Percentiles rank a stretch among this genome's conserved stretches.
These are phyloP conservation scores for Aspergillus panamensis DNA, from an alignment of 495 filamentous ascomycete species.

Conservation along the genomic window DNA sequence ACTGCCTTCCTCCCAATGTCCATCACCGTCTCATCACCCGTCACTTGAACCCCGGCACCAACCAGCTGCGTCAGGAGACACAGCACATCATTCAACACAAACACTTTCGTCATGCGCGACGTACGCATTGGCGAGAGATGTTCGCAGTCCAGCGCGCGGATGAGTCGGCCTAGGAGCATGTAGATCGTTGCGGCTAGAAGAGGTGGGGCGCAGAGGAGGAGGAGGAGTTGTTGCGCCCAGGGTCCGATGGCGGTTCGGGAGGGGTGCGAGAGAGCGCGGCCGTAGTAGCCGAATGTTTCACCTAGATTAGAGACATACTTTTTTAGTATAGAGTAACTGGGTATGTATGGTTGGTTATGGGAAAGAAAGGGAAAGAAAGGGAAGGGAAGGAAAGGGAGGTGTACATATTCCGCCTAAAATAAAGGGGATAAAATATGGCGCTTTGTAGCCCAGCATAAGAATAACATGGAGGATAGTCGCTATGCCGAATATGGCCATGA, in stretches of 20 bases:
- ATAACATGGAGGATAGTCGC: constrained; percentile 39
- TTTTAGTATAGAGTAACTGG: neutral
- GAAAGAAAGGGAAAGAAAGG: neutral
- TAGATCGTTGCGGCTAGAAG: constrained; percentile 56
- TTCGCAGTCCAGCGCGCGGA: constrained; percentile 48
- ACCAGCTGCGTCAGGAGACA: constrained; percentile 35
- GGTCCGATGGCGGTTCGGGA: constrained; percentile 25
- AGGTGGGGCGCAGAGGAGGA: constrained; percentile 44
- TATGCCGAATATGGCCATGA: constrained; percentile 46
- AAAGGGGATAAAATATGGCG: constrained; percentile 56
- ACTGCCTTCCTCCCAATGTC: constrained; percentile 34
- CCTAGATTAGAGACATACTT: constrained; percentile 21
- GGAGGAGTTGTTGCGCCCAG: constrained; percentile 43
- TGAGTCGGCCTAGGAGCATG: constrained; percentile 55
- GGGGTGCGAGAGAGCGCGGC: constrained; percentile 39
- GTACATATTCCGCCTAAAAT: constrained; percentile 55
- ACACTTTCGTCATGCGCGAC: constrained; percentile 31
- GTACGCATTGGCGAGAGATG: constrained; percentile 28
- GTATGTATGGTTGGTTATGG: neutral
- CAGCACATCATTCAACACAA: constrained; percentile 38
- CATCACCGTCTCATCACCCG: constrained; percentile 30
- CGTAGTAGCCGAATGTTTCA: constrained; percentile 49
- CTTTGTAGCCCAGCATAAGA: constrained; percentile 38
- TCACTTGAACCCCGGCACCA: constrained; percentile 44
- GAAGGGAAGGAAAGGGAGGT: neutral